Conservation (phyloP, 306 rosid species). For the Glycine tomentella region DNA sequence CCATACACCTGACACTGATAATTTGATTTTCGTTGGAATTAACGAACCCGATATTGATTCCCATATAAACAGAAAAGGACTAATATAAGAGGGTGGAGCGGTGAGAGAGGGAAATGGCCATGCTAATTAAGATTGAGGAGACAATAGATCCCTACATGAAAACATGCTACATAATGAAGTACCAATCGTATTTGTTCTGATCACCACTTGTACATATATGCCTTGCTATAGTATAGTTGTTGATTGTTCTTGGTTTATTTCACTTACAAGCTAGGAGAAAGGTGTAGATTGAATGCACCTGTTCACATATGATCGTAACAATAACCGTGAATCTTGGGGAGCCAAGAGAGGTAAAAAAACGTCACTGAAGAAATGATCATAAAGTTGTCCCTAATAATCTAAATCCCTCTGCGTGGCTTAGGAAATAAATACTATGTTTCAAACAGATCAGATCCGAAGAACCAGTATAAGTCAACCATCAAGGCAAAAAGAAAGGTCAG, state of each 20-base stretch:
- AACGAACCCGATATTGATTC: background rate
- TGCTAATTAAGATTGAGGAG: slow-evolving; percentile 2
- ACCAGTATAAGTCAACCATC: too few relatives aligned
- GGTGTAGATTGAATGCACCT: background rate
- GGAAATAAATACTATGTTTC: too few relatives aligned
- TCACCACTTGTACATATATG: too few relatives aligned
- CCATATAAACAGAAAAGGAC: background rate
- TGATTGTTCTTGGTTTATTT: background rate
- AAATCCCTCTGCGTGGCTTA: too few relatives aligned
- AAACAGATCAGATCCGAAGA: too few relatives aligned
- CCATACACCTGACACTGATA: background rate
- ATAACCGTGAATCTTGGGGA: background rate
- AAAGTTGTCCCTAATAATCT: too few relatives aligned
- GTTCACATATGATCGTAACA: background rate
- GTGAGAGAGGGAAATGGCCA: background rate
- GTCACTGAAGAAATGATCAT: background rate
- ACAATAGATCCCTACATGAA: background rate
- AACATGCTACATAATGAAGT: background rate
- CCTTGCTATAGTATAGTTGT: background rate
- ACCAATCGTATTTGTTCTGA: too few relatives aligned
- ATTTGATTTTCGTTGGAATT: background rate
- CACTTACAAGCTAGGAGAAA: background rate
- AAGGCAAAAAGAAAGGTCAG: too few relatives aligned
- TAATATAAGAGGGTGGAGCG: background rate
- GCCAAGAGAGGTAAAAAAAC: background rate